Base-by-base conservation (phyloP, 164 flowering plant species). In the Litsea cubeba region DNA sequence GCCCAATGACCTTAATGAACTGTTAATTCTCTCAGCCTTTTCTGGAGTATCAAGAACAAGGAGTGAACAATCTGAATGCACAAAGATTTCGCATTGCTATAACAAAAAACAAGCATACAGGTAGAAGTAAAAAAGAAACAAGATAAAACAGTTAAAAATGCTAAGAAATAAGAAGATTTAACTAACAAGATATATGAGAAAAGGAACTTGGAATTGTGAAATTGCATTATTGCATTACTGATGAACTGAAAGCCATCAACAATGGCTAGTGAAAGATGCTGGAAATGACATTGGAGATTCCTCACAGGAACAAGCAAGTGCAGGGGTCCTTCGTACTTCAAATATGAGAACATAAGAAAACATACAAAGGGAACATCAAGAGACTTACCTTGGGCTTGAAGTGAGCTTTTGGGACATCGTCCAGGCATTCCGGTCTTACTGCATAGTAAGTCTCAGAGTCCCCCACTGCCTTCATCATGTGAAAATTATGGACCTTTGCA, bases 331-430 rank as follows among this genome's bases (percentile, higher is more conserved):
- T 24, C 30, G 51, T 4, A 24, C 18, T 12, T 23, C 22, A 12
- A 5, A 62, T 20, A 24, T 20, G 26, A 62, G 35, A 63, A 72
- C 12, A 3, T 17, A 72, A 0, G 24, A 63, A 12, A 63, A 35
- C 50, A 72, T 18, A 76, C 2, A 22, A 22, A 8, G 24, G 6
- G 5, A 70, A 22, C 14, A 14, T 54, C 6, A 54, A 12, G 60
- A 66, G 40, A 70, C 78, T 3, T 30, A 89, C 95, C 92, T 86
- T 83, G 66, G 86, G 84, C 76, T 81, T 90, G 79, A 92, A 92
- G 65, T 87, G 90, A 71, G 86, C 78, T 82, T 81, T 85, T 14
- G 90, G 94, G 24, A 83, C 85, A 64, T 86, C 91, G 14, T 77
- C 89, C 74, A 73, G 71, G 75, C 86, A 88, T 78, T 92, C 97